Conservation (phyloP, 345 rosid genomes). For the Citrus trifoliata region DNA sequence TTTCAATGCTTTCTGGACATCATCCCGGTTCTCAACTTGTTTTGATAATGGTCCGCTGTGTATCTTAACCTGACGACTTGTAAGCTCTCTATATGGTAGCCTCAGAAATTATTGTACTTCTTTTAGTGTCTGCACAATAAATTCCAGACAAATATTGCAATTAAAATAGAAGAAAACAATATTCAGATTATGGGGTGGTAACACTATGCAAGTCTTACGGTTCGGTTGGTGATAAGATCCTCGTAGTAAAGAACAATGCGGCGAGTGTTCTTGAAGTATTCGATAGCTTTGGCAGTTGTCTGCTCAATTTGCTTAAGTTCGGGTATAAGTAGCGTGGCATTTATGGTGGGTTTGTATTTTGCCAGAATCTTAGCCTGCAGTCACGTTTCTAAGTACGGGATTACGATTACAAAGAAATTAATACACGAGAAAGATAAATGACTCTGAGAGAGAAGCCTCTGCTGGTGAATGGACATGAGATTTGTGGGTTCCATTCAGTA, state of each 20-base stretch:
- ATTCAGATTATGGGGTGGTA: background rate
- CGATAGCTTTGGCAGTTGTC: constrained; percentile 24
- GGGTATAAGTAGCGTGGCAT: constrained; percentile 24
- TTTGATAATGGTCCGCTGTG: constrained; percentile 22
- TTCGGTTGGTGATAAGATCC: constrained; percentile 29
- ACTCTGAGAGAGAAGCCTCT: constrained; percentile 11
- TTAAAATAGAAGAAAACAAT: background rate
- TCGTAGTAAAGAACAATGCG: constrained; percentile 37
- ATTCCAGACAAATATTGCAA: background rate
- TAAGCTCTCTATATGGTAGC: constrained; percentile 30
- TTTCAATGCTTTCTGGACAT: constrained; percentile 17
- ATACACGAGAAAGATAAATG: background rate
- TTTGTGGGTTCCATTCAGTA: constrained; percentile 34
- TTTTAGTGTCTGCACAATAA: constrained; percentile 23
- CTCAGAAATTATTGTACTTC: constrained; percentile 33
- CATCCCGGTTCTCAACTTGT: constrained; percentile 29
- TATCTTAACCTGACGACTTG: constrained; percentile 38
- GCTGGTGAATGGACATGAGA: constrained; percentile 34
- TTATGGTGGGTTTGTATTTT: constrained; percentile 34
- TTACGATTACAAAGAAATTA: background rate
- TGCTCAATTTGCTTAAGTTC: constrained; percentile 30
- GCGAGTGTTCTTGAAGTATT: constrained; percentile 34
- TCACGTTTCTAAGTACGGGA: background rate
- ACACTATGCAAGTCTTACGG: constrained; percentile 11
- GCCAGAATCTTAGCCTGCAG: constrained; percentile 42